Conservation (phyloP, 306 rosid genomes). For the Pueraria montana region DNA sequence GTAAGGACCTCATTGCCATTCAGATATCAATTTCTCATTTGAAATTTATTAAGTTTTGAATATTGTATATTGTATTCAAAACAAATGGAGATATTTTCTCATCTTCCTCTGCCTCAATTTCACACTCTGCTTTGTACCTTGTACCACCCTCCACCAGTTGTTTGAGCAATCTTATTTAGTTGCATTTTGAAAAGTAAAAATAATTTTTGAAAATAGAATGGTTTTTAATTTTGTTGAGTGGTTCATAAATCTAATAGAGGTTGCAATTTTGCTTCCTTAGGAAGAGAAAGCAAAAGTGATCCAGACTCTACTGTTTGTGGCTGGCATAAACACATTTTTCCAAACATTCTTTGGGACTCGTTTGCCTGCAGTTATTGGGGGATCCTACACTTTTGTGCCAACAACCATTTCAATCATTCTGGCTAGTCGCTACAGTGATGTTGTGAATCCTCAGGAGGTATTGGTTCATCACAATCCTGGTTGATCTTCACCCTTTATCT, state of each 20-base stretch:
- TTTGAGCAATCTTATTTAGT: not conserved
- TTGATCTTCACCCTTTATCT: not conserved
- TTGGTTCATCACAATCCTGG: constrained; percentile 26
- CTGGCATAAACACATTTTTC: constrained; percentile 85
- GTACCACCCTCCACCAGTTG: not conserved
- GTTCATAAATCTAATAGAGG: constrained; percentile 44
- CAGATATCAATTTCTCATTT: too few species aligned
- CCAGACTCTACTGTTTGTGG: constrained; percentile 86
- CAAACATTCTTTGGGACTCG: constrained; percentile 93
- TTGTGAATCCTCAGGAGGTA: constrained; percentile 86
- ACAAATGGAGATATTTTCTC: not conserved
- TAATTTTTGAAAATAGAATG: not conserved
- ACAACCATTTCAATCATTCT: constrained; percentile 90
- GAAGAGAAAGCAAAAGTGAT: constrained; percentile 96
- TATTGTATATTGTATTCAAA: not conserved
- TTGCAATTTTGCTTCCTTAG: constrained; percentile 51
- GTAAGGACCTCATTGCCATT: constrained; percentile 55
- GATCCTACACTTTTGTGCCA: constrained; percentile 91
- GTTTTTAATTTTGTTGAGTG: constrained; percentile 31
- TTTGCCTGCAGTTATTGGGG: constrained; percentile 93
- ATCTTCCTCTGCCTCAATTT: not conserved
- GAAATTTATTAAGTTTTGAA: too few species aligned
- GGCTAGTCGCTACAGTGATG: constrained; percentile 90
- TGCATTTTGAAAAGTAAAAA: not conserved
- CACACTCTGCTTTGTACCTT: not conserved